Conservation (phyloP, 2,329 filamentous ascomycete genomes). For the Aspergillus luchuensis region DNA sequence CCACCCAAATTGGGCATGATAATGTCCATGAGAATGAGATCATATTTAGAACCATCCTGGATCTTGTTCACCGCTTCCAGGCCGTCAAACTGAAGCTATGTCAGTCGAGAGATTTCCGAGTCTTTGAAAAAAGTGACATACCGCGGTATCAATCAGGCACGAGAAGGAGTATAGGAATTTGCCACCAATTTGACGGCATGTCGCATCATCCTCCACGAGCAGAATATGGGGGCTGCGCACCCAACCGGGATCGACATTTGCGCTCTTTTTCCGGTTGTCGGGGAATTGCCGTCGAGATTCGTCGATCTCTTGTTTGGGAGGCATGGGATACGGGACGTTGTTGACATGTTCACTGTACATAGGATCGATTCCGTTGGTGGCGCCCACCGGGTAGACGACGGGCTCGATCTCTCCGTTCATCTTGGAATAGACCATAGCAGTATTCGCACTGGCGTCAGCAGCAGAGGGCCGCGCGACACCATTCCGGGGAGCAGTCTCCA, state of each 20-base stretch:
- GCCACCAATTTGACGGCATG: constrained; percentile 66
- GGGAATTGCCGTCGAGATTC: constrained; percentile 51
- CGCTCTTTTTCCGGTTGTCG: constrained; percentile 63
- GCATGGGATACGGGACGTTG: constrained; percentile 86
- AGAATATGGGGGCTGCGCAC: constrained; percentile 74
- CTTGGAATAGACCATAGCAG: constrained; percentile 53
- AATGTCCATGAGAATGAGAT: constrained; percentile 83
- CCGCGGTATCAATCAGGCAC: constrained; percentile 64
- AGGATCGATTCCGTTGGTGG: constrained; percentile 89
- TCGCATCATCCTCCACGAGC: constrained; percentile 80
- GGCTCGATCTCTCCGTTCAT: constrained; percentile 62
- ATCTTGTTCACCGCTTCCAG: constrained; percentile 90
- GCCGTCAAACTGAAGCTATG: constrained; percentile 70
- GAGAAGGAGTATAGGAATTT: constrained; percentile 68
- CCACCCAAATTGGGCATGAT: constrained; percentile 97
- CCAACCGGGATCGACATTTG: constrained; percentile 65
- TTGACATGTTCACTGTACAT: constrained; percentile 93
- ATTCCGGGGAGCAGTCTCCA: constrained; percentile 53
- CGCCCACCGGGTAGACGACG: constrained; percentile 87
- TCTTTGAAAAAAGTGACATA: constrained; percentile 42
- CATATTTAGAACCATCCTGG: constrained; percentile 64
- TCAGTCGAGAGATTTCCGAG: constrained; percentile 8
- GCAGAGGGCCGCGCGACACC: constrained; percentile 46
- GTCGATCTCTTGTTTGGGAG: constrained; percentile 61
- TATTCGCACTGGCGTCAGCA: constrained; percentile 48